Percentiles rank a stretch among this genome's conserved stretches.
These are phyloP conservation scores for Septoria linicola DNA, from an alignment of 2,329 filamentous ascomycete genomes.

Conservation along the genomic window DNA sequence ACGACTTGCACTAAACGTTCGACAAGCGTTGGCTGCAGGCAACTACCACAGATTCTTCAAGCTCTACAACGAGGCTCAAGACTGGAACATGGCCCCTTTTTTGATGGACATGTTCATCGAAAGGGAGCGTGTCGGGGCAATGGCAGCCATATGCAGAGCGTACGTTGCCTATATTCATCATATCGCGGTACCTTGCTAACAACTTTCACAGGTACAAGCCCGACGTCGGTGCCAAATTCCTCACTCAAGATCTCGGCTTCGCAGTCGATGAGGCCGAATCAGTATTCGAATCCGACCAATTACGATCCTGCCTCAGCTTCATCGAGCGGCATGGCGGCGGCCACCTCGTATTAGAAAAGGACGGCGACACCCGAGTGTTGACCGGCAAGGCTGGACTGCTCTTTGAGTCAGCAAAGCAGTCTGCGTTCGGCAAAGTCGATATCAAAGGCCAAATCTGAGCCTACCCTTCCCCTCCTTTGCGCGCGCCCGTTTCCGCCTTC, in stretches of 20 bases:
- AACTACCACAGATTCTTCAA: slow-evolving; percentile 99
- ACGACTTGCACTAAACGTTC: slow-evolving; percentile 87
- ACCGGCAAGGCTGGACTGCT: slow-evolving; percentile 68
- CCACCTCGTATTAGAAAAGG: slow-evolving; percentile 71
- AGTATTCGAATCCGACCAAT: slow-evolving; percentile 29
- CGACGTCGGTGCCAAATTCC: slow-evolving; percentile 81
- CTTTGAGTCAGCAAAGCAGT: slow-evolving; percentile 71
- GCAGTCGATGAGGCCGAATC: slow-evolving; percentile 75
- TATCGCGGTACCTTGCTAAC: slow-evolving; percentile 46
- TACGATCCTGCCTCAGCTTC: slow-evolving; percentile 70
- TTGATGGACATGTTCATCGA: slow-evolving; percentile 99
- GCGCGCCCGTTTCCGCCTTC: slow-evolving; percentile 1
- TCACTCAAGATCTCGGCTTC: slow-evolving; percentile 94
- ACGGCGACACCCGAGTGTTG: slow-evolving; percentile 66
- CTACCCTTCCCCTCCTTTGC: not conserved
- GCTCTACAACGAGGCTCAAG: slow-evolving; percentile 80
- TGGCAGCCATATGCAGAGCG: slow-evolving; percentile 93
- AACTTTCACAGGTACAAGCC: slow-evolving; percentile 73
- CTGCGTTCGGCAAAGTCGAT: slow-evolving; percentile 83
- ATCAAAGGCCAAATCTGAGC: slow-evolving; percentile 91
- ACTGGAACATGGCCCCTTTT: slow-evolving; percentile 80
- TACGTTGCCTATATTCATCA: slow-evolving; percentile 54
- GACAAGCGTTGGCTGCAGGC: slow-evolving; percentile 84
- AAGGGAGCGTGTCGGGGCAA: slow-evolving; percentile 84
- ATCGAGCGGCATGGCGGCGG: slow-evolving; percentile 77